Percentiles rank a stretch among this genome's conserved stretches.
phyloP scores from a whole-genome alignment of 2,329 filamentous ascomycete genomes.

The Mycosphaerella sp. region DNA sequence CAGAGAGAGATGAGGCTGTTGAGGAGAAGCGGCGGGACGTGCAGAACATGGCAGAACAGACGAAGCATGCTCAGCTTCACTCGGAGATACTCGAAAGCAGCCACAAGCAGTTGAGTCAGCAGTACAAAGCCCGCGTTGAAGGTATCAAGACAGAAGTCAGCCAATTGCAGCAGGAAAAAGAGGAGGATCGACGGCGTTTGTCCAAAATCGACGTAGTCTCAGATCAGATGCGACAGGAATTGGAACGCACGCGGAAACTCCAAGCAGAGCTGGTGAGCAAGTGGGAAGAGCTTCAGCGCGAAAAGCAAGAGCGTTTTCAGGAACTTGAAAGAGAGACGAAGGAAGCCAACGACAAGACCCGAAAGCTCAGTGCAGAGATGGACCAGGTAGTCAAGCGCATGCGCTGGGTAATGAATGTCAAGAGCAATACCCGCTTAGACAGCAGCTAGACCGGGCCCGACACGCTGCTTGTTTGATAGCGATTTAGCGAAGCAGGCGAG shows the following conservation, averaged over 20 bases:
- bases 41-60: slow-evolving; percentile 48
- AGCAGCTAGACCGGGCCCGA: background rate
- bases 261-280: slow-evolving; percentile 56
- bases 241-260: slow-evolving; percentile 54
- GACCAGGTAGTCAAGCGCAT: slow-evolving; percentile 58
- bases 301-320: slow-evolving; percentile 57
- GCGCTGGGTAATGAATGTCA: slow-evolving; percentile 65
- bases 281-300: slow-evolving; percentile 59
- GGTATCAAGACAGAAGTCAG: slow-evolving; percentile 45
- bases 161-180: slow-evolving; percentile 51
- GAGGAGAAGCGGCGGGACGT: slow-evolving; percentile 57
- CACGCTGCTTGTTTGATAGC: slow-evolving; percentile 1
- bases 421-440: slow-evolving; percentile 37
- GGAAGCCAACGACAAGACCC: slow-evolving; percentile 52
- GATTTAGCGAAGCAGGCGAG: slow-evolving; percentile 8
- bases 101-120: slow-evolving; percentile 63
- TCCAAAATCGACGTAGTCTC: slow-evolving; percentile 60
- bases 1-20: slow-evolving; percentile 57
- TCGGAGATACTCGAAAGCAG: slow-evolving; percentile 64
- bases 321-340: slow-evolving; percentile 55
- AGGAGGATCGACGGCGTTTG: slow-evolving; percentile 41
- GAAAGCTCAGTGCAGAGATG: slow-evolving; percentile 56
- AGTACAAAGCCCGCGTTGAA: slow-evolving; percentile 40
- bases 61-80: slow-evolving; percentile 52
- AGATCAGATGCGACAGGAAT: slow-evolving; percentile 66